Base-by-base conservation (phyloP, 1,139 yeast species). In the Diutina scorzettiae region DNA sequence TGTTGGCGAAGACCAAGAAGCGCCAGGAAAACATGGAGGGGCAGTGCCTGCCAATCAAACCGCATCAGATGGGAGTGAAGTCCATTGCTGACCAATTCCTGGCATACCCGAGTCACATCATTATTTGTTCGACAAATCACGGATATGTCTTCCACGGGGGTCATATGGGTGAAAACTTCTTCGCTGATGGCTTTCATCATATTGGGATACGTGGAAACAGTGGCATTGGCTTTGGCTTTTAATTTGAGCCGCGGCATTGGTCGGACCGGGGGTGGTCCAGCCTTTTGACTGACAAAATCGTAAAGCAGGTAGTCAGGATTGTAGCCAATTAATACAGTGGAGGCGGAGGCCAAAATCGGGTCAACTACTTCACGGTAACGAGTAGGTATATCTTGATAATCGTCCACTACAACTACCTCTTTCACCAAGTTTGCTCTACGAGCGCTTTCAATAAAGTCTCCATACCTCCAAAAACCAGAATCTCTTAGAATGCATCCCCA, bases 401-500 rank as follows among this genome's bases (percentile, higher is more conserved):
- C 39, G 24, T 34, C 39, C 11, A 34, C 23, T 19, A 34, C 39
- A 17, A 34, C 39, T 19, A 23, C 39, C 20, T 8, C 28, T 23
- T 23, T 16, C 28, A 19, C 19, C 28, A 16, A 9, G 7, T 28
- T 9, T 11, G 17, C 14, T 8, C 14, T 25, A 18, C 19, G 21
- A 14, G 25, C 25, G 17, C 12, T 17, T 14, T 11, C n/a, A 9
- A 34, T 19, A 34, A 20, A 34, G 28, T 34, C 39, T 9, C 17
- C 39, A n/a, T 21, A 34, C 16, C 39, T 28, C 12, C n/a, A 9
- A 23, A 23, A 34, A 16, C 39, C 39, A 5, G 18, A 17, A 8
- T 14, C 18, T 11, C 39, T 28, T 9, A 34, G 19, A 21, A 23
- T 23, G 12, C 11, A n/a, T n/a, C 37, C 37, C 14, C 12, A 5